Base-by-base conservation (phyloP, 805 yeast genomes). In the Pichia deserticola region DNA sequence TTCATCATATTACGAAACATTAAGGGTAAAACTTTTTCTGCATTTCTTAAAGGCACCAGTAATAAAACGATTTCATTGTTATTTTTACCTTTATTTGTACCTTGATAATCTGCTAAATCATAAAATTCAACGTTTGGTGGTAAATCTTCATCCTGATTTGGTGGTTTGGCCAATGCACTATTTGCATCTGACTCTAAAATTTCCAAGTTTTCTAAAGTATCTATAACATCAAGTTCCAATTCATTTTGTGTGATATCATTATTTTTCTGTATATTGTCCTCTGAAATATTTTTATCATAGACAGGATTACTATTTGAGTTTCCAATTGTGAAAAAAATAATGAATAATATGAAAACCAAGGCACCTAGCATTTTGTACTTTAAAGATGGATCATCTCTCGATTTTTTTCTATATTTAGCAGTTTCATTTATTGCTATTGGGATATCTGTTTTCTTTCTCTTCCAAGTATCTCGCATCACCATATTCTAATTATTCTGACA, bases 1-100 rank as follows among this genome's bases (percentile, higher is more conserved):
- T 88, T 87, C 92, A 85, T 86, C 66, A 88, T 69, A 66, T 88
- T 86, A 60, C 83, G 82, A 69, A 89, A 87, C 75, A 89, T 88
- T 72, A 87, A 72, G 11, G 93, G 89, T 53, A 88, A 68, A 25
- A 86, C 90, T 32, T 76, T 72, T 58, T 79, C 85, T 0, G 96
- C 95, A 60, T 88, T 84, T 65, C 95, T 73, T 53, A 88, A 68
- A 9, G 96, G 96, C 60, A 88, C 76, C 53, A 84, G 73, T 46
- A 89, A 67, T 49, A 88, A 68, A 12, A 88, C 80, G 44, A 81
- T 77, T 54, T 88, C 95, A 12, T 79, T 77, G 15, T 74, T 64
- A 8, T 56, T 60, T 13, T 63, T 64, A 13, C 86, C 89, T 39
- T 72, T 67, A 1, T 72, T 59, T 1, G 75, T 55, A 3, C 89